Conservation (phyloP, 2,329 filamentous ascomycete species). For the Apiospora rasikravindrae region DNA sequence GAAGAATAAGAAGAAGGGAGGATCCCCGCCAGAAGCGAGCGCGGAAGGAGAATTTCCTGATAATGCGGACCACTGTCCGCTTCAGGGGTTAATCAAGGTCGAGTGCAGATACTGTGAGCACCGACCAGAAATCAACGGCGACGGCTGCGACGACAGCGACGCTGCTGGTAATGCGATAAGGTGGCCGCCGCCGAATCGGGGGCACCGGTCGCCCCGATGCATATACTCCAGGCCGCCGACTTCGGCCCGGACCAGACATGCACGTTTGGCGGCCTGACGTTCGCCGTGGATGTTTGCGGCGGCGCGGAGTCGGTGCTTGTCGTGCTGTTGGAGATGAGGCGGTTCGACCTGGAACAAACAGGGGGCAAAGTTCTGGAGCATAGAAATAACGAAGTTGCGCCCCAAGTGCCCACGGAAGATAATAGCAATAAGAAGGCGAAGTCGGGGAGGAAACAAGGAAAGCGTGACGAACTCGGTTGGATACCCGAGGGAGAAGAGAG, state of each 20-base stretch:
- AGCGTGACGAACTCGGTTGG: background rate
- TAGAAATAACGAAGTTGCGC: too few species aligned
- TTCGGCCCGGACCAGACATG: slow-evolving; percentile 25
- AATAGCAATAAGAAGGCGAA: background rate
- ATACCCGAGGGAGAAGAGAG: background rate
- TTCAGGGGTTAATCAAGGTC: background rate
- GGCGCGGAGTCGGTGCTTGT: slow-evolving; percentile 24
- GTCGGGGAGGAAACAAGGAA: background rate
- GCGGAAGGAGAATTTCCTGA: background rate
- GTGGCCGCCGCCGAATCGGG: background rate
- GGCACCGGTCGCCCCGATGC: slow-evolving; percentile 34
- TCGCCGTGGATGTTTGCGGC: slow-evolving; percentile 31
- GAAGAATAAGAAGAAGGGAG: background rate
- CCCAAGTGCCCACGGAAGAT: too few species aligned
- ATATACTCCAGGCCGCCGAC: slow-evolving; percentile 22
- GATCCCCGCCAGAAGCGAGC: background rate
- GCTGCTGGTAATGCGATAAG: background rate
- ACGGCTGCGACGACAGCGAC: background rate
- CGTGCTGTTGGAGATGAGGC: slow-evolving; percentile 26
- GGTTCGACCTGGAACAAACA: background rate
- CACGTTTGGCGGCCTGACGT: slow-evolving; percentile 30
- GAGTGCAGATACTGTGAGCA: slow-evolving; percentile 34
- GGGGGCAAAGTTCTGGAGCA: too few species aligned
- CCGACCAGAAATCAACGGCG: slow-evolving; percentile 13
- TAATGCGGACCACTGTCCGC: background rate